phyloP scores from a whole-genome alignment of 495 filamentous ascomycete species.

The Aspergillus asperescens region DNA sequence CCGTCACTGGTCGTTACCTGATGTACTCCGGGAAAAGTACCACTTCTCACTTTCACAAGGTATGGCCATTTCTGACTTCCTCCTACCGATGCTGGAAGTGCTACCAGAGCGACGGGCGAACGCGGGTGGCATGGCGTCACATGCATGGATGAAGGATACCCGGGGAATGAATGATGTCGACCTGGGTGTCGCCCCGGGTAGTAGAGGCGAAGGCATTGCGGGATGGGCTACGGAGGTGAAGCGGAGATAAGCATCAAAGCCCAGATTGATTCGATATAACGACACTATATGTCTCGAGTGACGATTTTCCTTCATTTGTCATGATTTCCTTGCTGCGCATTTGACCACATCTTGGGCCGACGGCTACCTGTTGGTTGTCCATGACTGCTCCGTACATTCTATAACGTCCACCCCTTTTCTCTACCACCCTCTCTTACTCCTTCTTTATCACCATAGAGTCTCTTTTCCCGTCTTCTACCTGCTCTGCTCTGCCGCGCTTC shows the following conservation, averaged over 20 bases:
- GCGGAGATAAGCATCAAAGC: slow-evolving; percentile 53
- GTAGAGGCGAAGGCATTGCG: slow-evolving; percentile 87
- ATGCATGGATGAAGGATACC: slow-evolving; percentile 74
- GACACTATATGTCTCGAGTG: slow-evolving; percentile 3
- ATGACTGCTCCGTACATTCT: slow-evolving; percentile 21
- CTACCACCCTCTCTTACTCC: background rate
- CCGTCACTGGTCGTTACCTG: slow-evolving; percentile 92
- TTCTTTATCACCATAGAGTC: slow-evolving; percentile 15
- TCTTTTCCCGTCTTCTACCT: slow-evolving; percentile 1
- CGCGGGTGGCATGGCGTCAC: slow-evolving; percentile 87
- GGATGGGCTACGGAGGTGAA: slow-evolving; percentile 91
- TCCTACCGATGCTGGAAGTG: slow-evolving; percentile 89
- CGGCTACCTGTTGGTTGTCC: slow-evolving; percentile 19
- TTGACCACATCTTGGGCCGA: slow-evolving; percentile 12
- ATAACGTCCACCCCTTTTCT: slow-evolving; percentile 2
- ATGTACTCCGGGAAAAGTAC: slow-evolving; percentile 94
- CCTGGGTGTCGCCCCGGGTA: slow-evolving; percentile 68
- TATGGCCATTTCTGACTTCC: slow-evolving; percentile 74
- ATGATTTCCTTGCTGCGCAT: slow-evolving; percentile 11
- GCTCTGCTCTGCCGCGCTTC: too few relatives aligned
- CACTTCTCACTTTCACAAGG: slow-evolving; percentile 79
- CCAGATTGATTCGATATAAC: background rate
- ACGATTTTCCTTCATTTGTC: slow-evolving; percentile 17
- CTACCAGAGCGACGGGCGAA: slow-evolving; percentile 84
- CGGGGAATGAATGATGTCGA: slow-evolving; percentile 79